phyloP scores from a whole-genome alignment of 2,329 filamentous ascomycete species.

The Diaporthe sp. region DNA sequence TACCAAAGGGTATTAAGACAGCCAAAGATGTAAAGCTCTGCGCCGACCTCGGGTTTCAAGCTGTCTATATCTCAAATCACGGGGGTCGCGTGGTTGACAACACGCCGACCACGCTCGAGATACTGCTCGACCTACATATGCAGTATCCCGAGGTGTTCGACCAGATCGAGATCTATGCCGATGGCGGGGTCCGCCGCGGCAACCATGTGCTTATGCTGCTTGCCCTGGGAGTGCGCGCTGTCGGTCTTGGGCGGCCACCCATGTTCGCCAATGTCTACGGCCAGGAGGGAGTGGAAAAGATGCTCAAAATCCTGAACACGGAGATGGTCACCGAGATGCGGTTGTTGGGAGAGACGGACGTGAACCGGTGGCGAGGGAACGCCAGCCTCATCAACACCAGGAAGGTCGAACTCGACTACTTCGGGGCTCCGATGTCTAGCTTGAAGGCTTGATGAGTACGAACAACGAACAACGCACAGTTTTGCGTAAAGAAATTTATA shows the following conservation, averaged over 20 bases:
- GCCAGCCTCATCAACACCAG: neutral
- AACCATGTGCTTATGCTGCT: slow-evolving; percentile 63
- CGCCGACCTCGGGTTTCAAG: slow-evolving; percentile 55
- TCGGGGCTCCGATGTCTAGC: neutral
- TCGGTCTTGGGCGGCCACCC: slow-evolving; percentile 53
- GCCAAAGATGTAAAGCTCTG: slow-evolving; percentile 53
- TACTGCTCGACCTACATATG: slow-evolving; percentile 59
- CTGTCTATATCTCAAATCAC: slow-evolving; percentile 66
- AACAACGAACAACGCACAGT: too few species aligned
- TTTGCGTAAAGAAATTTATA: too few species aligned
- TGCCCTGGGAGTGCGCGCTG: slow-evolving; percentile 60
- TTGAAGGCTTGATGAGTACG: neutral
- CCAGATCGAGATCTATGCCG: slow-evolving; percentile 59
- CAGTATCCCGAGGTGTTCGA: slow-evolving; percentile 51
- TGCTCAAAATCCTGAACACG: neutral
- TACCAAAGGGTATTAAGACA: slow-evolving; percentile 51
- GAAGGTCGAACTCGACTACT: neutral
- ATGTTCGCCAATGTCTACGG: neutral
- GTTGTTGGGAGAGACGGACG: neutral
- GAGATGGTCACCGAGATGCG: neutral
- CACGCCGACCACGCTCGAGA: slow-evolving; percentile 58
- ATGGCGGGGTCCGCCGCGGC: slow-evolving; percentile 61
- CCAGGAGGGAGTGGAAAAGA: neutral
- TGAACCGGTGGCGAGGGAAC: neutral
- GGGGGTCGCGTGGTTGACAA: slow-evolving; percentile 65